Conservation (phyloP, 306 rosid genomes). For the Rubus parviflorus region DNA sequence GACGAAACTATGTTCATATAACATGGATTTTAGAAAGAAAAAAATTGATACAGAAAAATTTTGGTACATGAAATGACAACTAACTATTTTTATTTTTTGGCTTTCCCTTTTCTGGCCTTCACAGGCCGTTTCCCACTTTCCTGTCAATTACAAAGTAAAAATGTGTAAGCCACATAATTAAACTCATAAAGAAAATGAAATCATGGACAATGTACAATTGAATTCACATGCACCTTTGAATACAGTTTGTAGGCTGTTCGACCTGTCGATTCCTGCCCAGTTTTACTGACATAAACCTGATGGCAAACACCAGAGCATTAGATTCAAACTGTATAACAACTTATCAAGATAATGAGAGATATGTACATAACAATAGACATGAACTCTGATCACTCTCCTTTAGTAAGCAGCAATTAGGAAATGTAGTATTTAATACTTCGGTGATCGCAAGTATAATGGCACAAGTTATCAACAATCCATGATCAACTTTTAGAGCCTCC, state of each 20-base stretch:
- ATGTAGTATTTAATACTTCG: not conserved
- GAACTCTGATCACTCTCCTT: not conserved
- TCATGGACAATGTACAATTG: not conserved
- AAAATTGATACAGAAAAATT: not conserved
- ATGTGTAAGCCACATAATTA: slow-evolving; percentile 12
- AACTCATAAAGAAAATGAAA: not conserved
- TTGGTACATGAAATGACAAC: not conserved
- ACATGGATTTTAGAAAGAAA: not conserved
- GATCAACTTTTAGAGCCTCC: not conserved
- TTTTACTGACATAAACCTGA: slow-evolving; percentile 76
- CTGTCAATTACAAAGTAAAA: slow-evolving; percentile 45
- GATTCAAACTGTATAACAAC: not conserved
- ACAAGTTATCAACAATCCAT: not conserved
- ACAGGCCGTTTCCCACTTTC: slow-evolving; percentile 55
- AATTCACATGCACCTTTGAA: slow-evolving; percentile 48
- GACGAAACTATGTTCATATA: not conserved
- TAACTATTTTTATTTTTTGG: slow-evolving; percentile 16
- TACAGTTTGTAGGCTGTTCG: slow-evolving; percentile 56
- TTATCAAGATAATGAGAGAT: not conserved
- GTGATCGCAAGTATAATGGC: not conserved
- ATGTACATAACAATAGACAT: not conserved
- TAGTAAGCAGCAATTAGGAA: not conserved
- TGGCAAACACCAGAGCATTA: slow-evolving; percentile 26
- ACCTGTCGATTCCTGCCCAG: slow-evolving; percentile 75
- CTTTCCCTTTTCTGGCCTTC: slow-evolving; percentile 48